These are phyloP conservation scores for Amanita pallidorosea DNA, from an alignment of 768 basidiomycete species.

Conservation along the genomic window DNA sequence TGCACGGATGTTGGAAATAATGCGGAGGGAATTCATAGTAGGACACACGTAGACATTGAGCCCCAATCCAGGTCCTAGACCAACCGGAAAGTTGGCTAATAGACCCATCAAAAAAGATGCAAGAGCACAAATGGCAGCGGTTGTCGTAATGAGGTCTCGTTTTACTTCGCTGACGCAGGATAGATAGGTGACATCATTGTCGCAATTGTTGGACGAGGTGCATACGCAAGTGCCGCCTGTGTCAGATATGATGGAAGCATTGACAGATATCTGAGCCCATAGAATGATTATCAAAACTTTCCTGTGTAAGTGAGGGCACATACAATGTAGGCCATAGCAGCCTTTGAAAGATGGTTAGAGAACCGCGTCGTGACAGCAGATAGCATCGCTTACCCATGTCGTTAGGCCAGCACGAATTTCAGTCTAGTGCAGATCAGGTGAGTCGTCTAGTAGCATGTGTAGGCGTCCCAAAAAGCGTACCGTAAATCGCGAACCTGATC, in stretches of 20 bases:
- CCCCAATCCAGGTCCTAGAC: constrained; percentile 79
- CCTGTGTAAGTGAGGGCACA: constrained; percentile 11
- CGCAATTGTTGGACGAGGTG: constrained; percentile 43
- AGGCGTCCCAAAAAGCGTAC: constrained; percentile 16
- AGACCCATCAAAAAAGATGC: constrained; percentile 76
- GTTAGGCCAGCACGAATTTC: constrained; percentile 73
- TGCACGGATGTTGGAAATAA: constrained; percentile 16
- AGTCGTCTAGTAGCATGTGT: too few species aligned
- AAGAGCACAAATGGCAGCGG: constrained; percentile 67
- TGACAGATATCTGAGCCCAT: constrained; percentile 61
- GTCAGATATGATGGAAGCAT: constrained; percentile 67
- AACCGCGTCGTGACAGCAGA: neutral
- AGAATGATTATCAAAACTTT: neutral
- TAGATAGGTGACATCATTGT: constrained; percentile 38
- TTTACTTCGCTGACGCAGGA: constrained; percentile 51
- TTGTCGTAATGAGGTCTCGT: constrained; percentile 73
- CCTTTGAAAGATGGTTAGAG: constrained; percentile 22
- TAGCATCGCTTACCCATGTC: constrained; percentile 52
- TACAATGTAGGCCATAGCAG: constrained; percentile 83
- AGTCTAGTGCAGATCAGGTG: constrained; percentile 30
- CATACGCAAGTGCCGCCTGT: constrained; percentile 80
- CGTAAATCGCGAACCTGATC: constrained; percentile 53
- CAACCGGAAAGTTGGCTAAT: constrained; percentile 79
- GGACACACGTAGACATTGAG: constrained; percentile 64
- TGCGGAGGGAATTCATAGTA: neutral